Base-by-base conservation (phyloP, 768 basidiomycete species). In the Suillus subalutaceus region DNA sequence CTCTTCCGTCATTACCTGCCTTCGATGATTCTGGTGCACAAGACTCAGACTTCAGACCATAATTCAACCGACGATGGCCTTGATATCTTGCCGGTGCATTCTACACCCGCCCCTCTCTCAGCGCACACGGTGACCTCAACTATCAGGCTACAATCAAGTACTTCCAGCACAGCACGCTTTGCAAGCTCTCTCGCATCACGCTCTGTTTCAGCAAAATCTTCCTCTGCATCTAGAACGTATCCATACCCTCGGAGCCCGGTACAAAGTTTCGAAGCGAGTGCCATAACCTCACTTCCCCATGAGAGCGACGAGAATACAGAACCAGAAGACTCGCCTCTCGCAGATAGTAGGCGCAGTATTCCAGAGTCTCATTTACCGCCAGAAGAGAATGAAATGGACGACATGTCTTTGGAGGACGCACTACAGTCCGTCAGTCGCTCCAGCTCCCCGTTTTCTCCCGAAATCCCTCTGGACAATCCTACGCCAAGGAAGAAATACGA, bases 1-100 rank as follows among this genome's bases (percentile, higher is more conserved):
- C 93, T 38, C 80, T 95, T 3, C 93, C 93, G 2, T 92, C 91
- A 4, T 76, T 94, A 15, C 90, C 92, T 8, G 81, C 72, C 2
- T 89, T 91, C 72, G 91, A 93, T 38, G 86, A 90, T 70, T 90
- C 88, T 23, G 80, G 74, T 5, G 80, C 80, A 64, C 77, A 74
- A 35, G 79, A 81, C 60, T 73, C 74, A 44, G 75, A 76, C 63
- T 73, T n/a, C 71, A 30, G 71, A 77, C 65, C 78, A 82, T 53
- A 79, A 79, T 58, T 77, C 74, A 18, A 79, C 77, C 32, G 79
- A 82, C 41, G 82, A 83, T 53, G 79, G 83, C 38, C 73, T 80
- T 62, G 75, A 83, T 15, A 78, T 80, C 10, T 78, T 83, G 13
- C 90, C 89, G 6, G 79, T 89, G 10, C 88, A 90, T 67, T 92